Conservation (phyloP, 805 yeast species). For the Yueomyces sp. region DNA sequence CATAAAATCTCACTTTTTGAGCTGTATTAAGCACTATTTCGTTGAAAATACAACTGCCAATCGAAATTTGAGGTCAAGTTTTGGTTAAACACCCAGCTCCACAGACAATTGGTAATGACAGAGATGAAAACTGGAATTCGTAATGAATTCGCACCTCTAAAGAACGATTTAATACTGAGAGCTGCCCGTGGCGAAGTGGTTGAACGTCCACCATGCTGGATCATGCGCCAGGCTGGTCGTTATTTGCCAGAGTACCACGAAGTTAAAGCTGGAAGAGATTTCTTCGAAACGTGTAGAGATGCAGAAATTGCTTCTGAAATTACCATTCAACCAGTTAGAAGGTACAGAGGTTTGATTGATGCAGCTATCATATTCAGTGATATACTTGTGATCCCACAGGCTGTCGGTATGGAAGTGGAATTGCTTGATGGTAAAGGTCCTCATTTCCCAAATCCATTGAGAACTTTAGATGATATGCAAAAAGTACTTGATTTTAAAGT, state of each 20-base stretch:
- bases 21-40: no score
- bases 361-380: conserved; percentile 97
- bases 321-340: conserved; percentile 91
- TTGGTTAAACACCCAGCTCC: no score
- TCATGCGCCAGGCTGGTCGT: conserved; percentile 97
- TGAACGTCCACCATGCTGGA: conserved; percentile 97
- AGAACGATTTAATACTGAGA: conserved; percentile 82
- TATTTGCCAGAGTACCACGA: conserved; percentile 83
- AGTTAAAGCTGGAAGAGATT: conserved; percentile 75
- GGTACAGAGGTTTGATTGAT: conserved; percentile 77
- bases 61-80: no score
- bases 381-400: conserved; percentile 92
- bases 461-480: conserved; percentile 54
- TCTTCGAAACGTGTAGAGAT: conserved; percentile 89
- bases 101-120: neutral
- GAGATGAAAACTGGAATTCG: neutral
- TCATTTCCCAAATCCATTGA: conserved; percentile 75
- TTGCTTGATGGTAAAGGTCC: conserved; percentile 96
- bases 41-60: conserved; percentile 1
- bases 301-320: conserved; percentile 89
- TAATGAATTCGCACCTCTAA: conserved; percentile 51
- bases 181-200: conserved; percentile 86
- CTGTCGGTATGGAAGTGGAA: conserved; percentile 90
- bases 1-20: no score
- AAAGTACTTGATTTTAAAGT: conserved; percentile 44